A percentile compares a stretch with the other conserved stretches of the same genome.
phyloP scores from a whole-genome alignment of 352 stramenopile species.

The Pythium scleroteichum region DNA sequence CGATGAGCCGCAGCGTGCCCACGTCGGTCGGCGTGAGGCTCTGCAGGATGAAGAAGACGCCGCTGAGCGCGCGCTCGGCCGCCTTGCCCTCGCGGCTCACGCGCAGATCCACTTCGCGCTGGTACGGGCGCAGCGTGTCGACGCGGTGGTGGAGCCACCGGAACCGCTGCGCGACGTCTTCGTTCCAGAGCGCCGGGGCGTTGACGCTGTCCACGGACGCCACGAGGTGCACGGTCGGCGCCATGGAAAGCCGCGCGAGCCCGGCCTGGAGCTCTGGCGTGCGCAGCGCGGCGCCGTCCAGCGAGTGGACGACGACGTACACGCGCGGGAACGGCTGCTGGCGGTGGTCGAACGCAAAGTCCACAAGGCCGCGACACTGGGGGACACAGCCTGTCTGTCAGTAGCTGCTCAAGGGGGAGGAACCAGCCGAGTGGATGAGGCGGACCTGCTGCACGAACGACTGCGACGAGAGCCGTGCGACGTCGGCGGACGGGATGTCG shows the following conservation, averaged over 20 bases:
- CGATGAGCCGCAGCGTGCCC: conserved; percentile 19
- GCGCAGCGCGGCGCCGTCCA: conserved; percentile 19
- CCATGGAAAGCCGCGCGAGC: conserved; percentile 11
- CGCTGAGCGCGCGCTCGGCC: conserved; percentile 22
- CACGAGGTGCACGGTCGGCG: conserved; percentile 16
- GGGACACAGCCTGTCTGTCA: not conserved
- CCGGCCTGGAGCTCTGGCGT: conserved; percentile 16
- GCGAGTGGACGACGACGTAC: conserved; percentile 22
- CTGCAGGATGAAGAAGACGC: conserved; percentile 23
- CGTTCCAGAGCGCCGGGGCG: conserved; percentile 21
- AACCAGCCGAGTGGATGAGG: not conserved
- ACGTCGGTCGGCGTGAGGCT: conserved; percentile 27
- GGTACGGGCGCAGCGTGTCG: conserved; percentile 20
- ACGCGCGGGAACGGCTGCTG: conserved; percentile 5
- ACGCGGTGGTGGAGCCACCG: conserved; percentile 24
- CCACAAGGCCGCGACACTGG: conserved; percentile 19
- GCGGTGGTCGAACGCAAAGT: conserved; percentile 17
- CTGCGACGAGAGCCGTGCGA: not conserved
- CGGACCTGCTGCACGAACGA: conserved; percentile 16
- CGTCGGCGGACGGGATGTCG: not conserved
- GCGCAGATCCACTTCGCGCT: conserved; percentile 18
- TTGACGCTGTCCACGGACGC: conserved; percentile 26
- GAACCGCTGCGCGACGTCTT: conserved; percentile 22
- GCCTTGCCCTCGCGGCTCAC: conserved; percentile 20
- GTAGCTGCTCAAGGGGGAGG: not conserved